Conservation (phyloP, 257 asterid species). For the Capsicum chinense region DNA sequence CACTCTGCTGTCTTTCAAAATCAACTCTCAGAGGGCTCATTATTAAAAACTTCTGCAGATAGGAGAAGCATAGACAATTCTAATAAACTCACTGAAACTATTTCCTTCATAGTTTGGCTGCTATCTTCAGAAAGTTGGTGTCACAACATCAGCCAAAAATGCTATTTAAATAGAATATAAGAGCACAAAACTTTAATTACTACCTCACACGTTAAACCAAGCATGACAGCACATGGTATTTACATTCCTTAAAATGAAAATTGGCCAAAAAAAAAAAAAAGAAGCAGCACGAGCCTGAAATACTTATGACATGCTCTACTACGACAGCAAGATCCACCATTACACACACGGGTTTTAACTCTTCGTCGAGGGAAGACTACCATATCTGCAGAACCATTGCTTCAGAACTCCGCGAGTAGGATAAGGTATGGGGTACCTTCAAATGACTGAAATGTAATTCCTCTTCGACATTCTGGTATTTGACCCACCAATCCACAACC, state of each 20-base stretch:
- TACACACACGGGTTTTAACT: not conserved
- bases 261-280: not conserved
- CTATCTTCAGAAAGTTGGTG: slow-evolving; percentile 27
- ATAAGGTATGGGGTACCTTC: slow-evolving; percentile 40
- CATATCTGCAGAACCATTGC: slow-evolving; percentile 40
- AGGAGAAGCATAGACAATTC: slow-evolving; percentile 12
- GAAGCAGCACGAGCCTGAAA: not conserved
- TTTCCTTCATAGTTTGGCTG: not conserved
- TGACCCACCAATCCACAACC: slow-evolving; percentile 60
- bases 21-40: not conserved
- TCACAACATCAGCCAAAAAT: slow-evolving; percentile 26
- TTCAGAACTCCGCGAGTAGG: slow-evolving; percentile 39
- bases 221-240: slow-evolving; percentile 32
- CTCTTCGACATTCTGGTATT: slow-evolving; percentile 35
- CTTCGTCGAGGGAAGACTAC: slow-evolving; percentile 37
- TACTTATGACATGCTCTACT: not conserved
- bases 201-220: not conserved
- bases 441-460: slow-evolving; percentile 36
- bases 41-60: not conserved
- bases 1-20: not conserved
- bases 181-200: slow-evolving; percentile 11
- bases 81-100: not conserved
- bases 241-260: slow-evolving; percentile 38
- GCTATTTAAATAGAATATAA: not conserved
- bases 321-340: not conserved